Evolutionary conservation across 495 filamentous ascomycete genomes (phyloP).

Genomic region (Neurospora discreta): DNA sequence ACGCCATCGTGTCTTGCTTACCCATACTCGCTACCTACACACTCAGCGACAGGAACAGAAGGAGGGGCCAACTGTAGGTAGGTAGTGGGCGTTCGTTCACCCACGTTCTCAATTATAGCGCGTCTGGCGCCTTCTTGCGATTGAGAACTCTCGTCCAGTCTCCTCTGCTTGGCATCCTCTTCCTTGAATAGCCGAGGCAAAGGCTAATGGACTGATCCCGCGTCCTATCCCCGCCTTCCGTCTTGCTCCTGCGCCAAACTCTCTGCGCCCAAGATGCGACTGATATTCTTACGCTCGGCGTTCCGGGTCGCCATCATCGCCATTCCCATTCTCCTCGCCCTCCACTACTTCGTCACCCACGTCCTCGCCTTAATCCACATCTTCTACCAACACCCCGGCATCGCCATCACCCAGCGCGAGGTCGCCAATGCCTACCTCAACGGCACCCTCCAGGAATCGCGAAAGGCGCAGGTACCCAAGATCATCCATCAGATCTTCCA

Average conservation of each 20-base stretch:
- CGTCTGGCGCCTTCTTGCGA: not conserved
- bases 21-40: not conserved
- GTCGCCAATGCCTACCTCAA: slow-evolving; percentile 3
- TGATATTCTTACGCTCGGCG: not conserved
- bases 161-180: not conserved
- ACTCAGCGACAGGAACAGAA: not conserved
- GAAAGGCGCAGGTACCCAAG: slow-evolving; percentile 42
- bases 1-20: not conserved
- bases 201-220: not conserved
- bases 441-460: not conserved
- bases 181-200: not conserved
- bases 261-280: not conserved
- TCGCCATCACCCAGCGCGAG: slow-evolving; percentile 15
- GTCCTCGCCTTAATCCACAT: slow-evolving; percentile 14
- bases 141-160: not conserved
- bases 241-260: not conserved
- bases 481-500: slow-evolving; percentile 86
- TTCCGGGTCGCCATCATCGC: slow-evolving; percentile 9
- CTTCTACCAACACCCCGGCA: slow-evolving; percentile 18
- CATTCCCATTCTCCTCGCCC: slow-evolving; percentile 1
- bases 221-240: not conserved
- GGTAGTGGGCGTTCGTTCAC: not conserved
- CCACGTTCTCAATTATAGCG: not conserved
- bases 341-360: slow-evolving; percentile 9
- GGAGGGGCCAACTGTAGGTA: not conserved